Percentiles rank a stretch among this genome's conserved stretches.
Evolutionary conservation across 352 stramenopile species (phyloP).

Genomic region (Sclerospora graminicola): DNA sequence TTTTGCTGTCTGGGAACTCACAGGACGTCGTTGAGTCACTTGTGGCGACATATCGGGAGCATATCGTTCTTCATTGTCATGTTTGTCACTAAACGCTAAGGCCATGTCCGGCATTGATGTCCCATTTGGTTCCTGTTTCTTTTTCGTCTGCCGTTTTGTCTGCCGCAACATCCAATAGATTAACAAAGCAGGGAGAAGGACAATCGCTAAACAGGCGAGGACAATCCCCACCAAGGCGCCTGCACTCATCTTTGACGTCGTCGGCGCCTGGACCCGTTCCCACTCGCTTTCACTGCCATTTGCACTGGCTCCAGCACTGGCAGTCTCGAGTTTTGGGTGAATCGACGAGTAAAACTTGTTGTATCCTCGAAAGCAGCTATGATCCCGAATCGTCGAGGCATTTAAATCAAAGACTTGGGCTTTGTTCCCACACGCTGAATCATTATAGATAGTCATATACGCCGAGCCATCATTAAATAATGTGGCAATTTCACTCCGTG

Average conservation of each 20-base stretch:
- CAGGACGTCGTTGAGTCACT: constrained; percentile 12
- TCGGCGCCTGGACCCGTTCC: constrained; percentile 6
- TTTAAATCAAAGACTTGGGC: constrained; percentile 22
- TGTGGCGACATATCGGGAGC: constrained; percentile 15
- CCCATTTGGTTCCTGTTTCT: constrained; percentile 3
- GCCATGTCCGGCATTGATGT: constrained; percentile 7
- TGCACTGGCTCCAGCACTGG: not conserved
- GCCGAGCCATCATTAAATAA: constrained; percentile 26
- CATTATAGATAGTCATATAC: constrained; percentile 33
- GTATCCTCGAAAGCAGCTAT: constrained; percentile 18
- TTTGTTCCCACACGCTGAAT: constrained; percentile 21
- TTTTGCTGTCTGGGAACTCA: constrained; percentile 10
- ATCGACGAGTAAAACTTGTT: constrained; percentile 30
- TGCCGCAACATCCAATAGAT: constrained; percentile 19
- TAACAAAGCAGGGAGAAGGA: constrained; percentile 15
- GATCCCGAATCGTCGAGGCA: constrained; percentile 10
- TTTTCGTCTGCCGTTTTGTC: constrained; percentile 11
- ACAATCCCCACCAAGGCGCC: constrained; percentile 23
- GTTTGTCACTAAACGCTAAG: constrained; percentile 21
- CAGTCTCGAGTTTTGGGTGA: constrained; percentile 5
- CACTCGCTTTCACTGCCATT: constrained; percentile 8
- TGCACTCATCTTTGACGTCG: constrained; percentile 9
- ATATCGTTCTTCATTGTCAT: constrained; percentile 18
- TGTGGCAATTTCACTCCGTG: constrained; percentile 23
- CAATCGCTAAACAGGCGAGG: constrained; percentile 15